Percentiles rank a stretch among this genome's conserved stretches.
Conservation (phyloP, 768 basidiomycete genomes). For the Lactarius hengduanensis region DNA sequence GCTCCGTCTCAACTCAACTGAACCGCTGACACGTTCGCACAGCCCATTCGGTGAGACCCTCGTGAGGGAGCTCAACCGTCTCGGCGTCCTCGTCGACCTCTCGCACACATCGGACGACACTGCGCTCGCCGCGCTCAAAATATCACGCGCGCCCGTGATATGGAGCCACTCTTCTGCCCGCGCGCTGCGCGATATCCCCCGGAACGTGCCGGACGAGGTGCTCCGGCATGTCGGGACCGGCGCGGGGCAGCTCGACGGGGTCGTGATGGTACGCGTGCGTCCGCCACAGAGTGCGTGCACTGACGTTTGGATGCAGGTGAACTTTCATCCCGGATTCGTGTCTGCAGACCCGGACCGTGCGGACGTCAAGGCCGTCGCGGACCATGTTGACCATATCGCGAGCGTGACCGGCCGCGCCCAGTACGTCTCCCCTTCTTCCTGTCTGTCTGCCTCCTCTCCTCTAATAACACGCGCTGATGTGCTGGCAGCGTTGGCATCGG, state of each 20-base stretch:
- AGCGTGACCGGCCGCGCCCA: constrained; percentile 68
- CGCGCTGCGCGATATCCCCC: constrained; percentile 71
- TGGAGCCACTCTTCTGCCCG: constrained; percentile 92
- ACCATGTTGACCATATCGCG: constrained; percentile 87
- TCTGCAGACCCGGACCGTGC: constrained; percentile 59
- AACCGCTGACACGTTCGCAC: constrained; percentile 7
- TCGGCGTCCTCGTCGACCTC: constrained; percentile 89
- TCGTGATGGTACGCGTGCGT: constrained; percentile 68
- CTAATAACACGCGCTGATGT: neutral
- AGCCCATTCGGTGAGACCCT: constrained; percentile 70
- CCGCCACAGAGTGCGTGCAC: constrained; percentile 4
- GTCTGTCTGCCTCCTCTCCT: neutral
- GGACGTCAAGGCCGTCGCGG: constrained; percentile 65
- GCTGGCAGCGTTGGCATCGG: constrained; percentile 76
- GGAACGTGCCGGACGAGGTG: constrained; percentile 83
- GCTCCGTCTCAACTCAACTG: neutral
- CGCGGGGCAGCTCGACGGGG: constrained; percentile 68
- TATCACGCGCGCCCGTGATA: constrained; percentile 75
- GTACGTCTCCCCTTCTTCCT: constrained; percentile 39
- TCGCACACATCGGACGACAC: constrained; percentile 92
- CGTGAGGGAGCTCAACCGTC: constrained; percentile 89
- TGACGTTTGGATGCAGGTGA: constrained; percentile 51
- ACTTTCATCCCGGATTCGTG: constrained; percentile 72
- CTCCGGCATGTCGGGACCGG: constrained; percentile 64
- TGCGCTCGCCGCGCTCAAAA: constrained; percentile 66